These are phyloP conservation scores for Symbiotaphrina buchneri DNA, from an alignment of 495 filamentous ascomycete species.

Conservation along the genomic window DNA sequence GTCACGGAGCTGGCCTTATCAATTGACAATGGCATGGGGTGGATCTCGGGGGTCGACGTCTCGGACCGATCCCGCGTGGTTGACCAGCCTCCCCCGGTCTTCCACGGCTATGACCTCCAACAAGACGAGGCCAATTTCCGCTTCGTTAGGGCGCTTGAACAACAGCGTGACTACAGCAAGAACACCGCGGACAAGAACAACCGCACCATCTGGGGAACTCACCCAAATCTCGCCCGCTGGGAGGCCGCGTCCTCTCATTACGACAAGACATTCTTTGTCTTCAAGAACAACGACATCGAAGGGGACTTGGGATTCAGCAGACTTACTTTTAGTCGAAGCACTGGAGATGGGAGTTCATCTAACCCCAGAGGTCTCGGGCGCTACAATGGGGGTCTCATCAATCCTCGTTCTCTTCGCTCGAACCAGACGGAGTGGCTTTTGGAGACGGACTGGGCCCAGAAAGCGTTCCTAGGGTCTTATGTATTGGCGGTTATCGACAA, in stretches of 20 bases:
- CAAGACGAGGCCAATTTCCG: too few relatives aligned
- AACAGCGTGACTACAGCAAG: too few relatives aligned
- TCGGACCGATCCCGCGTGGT: constrained; percentile 11
- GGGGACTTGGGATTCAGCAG: constrained; percentile 3
- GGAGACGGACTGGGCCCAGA: constrained; percentile 32
- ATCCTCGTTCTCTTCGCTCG: constrained; percentile 21
- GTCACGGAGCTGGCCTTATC: constrained; percentile 28
- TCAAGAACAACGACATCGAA: constrained; percentile 1
- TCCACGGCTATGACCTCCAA: too few relatives aligned
- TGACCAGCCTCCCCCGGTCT: constrained; percentile 9
- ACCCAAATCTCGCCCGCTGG: too few relatives aligned
- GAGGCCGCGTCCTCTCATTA: constrained; percentile 3
- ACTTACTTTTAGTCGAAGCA: too few relatives aligned
- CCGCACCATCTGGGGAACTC: too few relatives aligned
- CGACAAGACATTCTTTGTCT: too few relatives aligned
- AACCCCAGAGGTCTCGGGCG: too few relatives aligned
- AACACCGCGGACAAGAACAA: too few relatives aligned
- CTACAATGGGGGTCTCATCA: constrained; percentile 12
- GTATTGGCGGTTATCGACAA: constrained; percentile 28
- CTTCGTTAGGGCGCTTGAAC: too few relatives aligned
- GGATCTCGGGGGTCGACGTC: constrained; percentile 17
- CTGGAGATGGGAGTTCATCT: too few relatives aligned
- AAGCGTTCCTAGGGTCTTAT: constrained; percentile 31
- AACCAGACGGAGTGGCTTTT: constrained; percentile 32
- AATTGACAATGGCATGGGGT: constrained; percentile 31